phyloP scores from a whole-genome alignment of 306 rosid genomes.

The Glycine tomentella region DNA sequence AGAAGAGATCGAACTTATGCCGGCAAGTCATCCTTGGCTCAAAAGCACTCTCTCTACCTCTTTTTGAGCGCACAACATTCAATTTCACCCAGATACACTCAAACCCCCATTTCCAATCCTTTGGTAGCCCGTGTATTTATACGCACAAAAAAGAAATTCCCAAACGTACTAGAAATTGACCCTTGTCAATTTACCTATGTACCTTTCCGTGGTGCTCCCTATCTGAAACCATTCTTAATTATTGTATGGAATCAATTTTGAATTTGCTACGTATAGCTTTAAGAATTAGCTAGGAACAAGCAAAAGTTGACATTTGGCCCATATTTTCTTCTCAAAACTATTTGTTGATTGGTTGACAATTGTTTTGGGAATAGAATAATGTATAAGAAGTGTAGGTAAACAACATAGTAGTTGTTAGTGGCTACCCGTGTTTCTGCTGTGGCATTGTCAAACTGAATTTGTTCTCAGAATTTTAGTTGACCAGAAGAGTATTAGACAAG shows the following conservation, averaged over 20 bases:
- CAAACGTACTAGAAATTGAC: not conserved
- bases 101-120: not conserved
- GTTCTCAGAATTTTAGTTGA: conserved; percentile 22
- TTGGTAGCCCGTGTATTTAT: conserved; percentile 32
- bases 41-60: conserved; percentile 44
- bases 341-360: not conserved
- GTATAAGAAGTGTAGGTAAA: not conserved
- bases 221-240: not conserved
- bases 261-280: conserved; percentile 8
- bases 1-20: not conserved
- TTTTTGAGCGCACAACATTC: conserved; percentile 35
- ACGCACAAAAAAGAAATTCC: not conserved
- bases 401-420: not conserved
- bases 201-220: not conserved
- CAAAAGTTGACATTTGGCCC: conserved; percentile 26
- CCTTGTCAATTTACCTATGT: not conserved
- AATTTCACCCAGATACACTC: not conserved
- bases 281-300: conserved; percentile 12
- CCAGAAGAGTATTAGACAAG: not conserved
- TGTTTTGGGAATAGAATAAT: conserved; percentile 52
- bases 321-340: not conserved
- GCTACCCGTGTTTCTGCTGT: conserved; percentile 27
- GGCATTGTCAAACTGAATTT: conserved; percentile 42
- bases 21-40: conserved; percentile 62
- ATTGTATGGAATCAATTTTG: conserved; percentile 13